Percentiles rank a stretch among this genome's conserved stretches.
phyloP scores from a whole-genome alignment of 1,284 basidiomycete species.

The Marasmius tenuissimus region DNA sequence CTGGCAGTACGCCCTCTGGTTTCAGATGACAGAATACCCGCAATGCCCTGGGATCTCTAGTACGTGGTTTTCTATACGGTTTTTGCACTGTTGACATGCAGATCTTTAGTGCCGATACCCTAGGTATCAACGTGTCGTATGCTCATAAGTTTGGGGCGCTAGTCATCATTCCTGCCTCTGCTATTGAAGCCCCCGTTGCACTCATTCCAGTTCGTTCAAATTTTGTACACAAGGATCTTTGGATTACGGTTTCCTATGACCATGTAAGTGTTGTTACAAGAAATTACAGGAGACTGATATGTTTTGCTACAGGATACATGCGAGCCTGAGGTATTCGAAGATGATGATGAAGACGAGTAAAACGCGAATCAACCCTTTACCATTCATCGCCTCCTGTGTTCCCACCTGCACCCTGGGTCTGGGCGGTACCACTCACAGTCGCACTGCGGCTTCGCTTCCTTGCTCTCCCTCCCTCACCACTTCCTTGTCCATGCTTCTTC shows the following conservation, averaged over 20 bases:
- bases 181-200: slow-evolving; percentile 9
- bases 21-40: slow-evolving; percentile 17
- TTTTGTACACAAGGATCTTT: neutral
- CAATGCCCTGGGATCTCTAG: slow-evolving; percentile 24
- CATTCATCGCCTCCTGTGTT: too few species aligned
- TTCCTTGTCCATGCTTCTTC: too few species aligned
- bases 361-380: too few species aligned
- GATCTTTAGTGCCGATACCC: too few species aligned
- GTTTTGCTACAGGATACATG: neutral
- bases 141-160: neutral
- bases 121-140: slow-evolving; percentile 9
- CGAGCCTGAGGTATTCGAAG: neutral
- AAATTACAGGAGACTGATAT: neutral
- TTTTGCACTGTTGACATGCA: too few species aligned
- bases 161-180: slow-evolving; percentile 1
- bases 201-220: too few species aligned
- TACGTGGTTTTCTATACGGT: too few species aligned
- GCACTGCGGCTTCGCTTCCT: too few species aligned
- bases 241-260: neutral
- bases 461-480: too few species aligned
- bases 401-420: too few species aligned
- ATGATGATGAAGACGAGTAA: neutral
- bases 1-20: slow-evolving; percentile 15
- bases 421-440: too few species aligned
- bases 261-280: neutral